Evolutionary conservation across 805 yeast species (phyloP), one percentile per base, ranked within the genome.

Genomic region (Candida hispaniensis): DNA sequence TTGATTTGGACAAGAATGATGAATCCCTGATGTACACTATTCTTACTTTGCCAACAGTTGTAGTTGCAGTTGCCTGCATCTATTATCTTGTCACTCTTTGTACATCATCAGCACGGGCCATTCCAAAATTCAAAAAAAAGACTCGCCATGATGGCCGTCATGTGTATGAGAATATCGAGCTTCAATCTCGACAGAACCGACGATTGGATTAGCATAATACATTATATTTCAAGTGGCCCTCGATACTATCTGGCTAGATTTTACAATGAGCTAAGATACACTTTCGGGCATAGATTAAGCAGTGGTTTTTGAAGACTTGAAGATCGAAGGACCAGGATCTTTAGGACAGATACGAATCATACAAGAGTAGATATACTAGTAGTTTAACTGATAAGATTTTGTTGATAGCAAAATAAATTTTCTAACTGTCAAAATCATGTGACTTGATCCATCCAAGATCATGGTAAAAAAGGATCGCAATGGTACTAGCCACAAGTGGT

Each of bases 1-100:
- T 52, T 48, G 28, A 28, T 11, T 20, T 35, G 14, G 73, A 70
- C 42, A 57, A 69, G 9, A 54, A 51, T 26, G 67, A 63, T 35
- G 61, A 59, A 36, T 56, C 59, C 18, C 58, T 41, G 22, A 27
- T 40, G 22, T 39, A 39, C 28, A 45, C 46, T 9, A 21, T 41
- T 14, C 33, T 45, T 16, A 24, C 43, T 8, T 32, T 43, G 13
- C 47, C 48, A 5, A 36, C 47, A 8, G 30, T 41, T n/a, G 18
- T 45, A 14, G 26, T 45, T 12, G 23, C 41, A n/a, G 34, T 43
- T 15, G 26, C 28, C 11, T 41, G 40, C 29, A 39, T 29, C 19
- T 45, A 45, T 14, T 15, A 40, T n/a, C 18, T 45, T 3, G 36
- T 44, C 28, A 19, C 24, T 14, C 38, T 20, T 18, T 12, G 25